These are phyloP conservation scores for Xylaria castorea DNA, from an alignment of 495 filamentous ascomycete species.

Conservation along the genomic window DNA sequence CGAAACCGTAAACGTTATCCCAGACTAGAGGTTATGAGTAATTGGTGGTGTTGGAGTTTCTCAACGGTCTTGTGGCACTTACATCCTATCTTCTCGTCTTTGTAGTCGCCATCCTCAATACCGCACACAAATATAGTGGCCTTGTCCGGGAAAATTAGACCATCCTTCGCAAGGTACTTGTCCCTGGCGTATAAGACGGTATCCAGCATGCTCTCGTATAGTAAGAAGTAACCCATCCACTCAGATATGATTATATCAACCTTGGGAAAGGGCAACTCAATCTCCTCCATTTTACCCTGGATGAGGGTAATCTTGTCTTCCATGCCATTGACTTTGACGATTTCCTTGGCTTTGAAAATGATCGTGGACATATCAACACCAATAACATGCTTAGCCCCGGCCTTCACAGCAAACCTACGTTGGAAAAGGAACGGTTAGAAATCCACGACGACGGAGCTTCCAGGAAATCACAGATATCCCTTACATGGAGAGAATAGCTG, in stretches of 20 bases:
- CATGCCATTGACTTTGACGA: slow-evolving; percentile 81
- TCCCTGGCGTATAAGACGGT: slow-evolving; percentile 90
- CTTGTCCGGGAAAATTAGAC: slow-evolving; percentile 91
- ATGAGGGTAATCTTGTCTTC: slow-evolving; percentile 78
- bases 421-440: background rate
- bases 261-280: slow-evolving; percentile 75
- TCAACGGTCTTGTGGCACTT: slow-evolving; percentile 31
- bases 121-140: slow-evolving; percentile 85
- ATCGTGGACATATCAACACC: slow-evolving; percentile 95
- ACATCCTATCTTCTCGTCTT: slow-evolving; percentile 74
- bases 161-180: slow-evolving; percentile 74
- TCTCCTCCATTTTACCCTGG: slow-evolving; percentile 92
- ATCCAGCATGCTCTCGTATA: slow-evolving; percentile 96
- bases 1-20: slow-evolving; percentile 83
- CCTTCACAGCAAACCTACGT: slow-evolving; percentile 79
- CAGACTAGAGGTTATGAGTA: slow-evolving; percentile 61
- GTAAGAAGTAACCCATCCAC: slow-evolving; percentile 96
- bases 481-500: slow-evolving; percentile 87
- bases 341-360: slow-evolving; percentile 85
- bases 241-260: slow-evolving; percentile 97
- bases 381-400: slow-evolving; percentile 88
- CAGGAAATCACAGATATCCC: slow-evolving; percentile 25
- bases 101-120: slow-evolving; percentile 85
- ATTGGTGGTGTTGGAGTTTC: slow-evolving; percentile 33
- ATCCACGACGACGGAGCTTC: slow-evolving; percentile 23